Base-by-base conservation (phyloP, 148 eudicot species). In the Chenopodium formosanum region DNA sequence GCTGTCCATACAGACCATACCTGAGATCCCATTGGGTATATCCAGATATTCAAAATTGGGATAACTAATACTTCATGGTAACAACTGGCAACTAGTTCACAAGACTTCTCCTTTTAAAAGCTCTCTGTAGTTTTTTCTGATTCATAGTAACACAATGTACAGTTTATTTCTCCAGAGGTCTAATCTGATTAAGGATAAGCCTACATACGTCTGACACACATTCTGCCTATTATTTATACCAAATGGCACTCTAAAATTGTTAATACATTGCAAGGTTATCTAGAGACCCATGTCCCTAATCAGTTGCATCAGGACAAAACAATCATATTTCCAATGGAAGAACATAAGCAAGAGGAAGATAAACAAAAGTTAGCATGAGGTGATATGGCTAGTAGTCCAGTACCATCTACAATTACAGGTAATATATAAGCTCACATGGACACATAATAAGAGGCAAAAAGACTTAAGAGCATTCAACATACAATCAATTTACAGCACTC, bases 171-270 rank as follows among this genome's bases (percentile, higher is more conserved):
- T 32, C 20, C 10, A 27, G 13, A 25, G 34, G 70, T 25, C 19
- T 27, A 68, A 68, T 68, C 22, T 68, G 72, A 68, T 68, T 68
- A 32, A 68, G 14, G 72, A 68, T 34, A 70, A 70, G 73, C 47
- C 47, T 14, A 16, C 73, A 70, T 37, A 70, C 1, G 23, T 37
- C 29, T 9, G 40, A 32, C 48, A 20, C n/a, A 70, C 37, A 70
- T 12, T 16, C 27, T 68, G 40, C 66, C 66, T 9, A 4, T 12
- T 7, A 31, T 32, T 1, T 19, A 5, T 6, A 68, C 40, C 13
- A 31, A 12, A 31, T 13, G 19, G 14, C 29, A 67, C 31, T 27
- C 16, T 5, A 5, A 20, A 32, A 31, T 5, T 19, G 48, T 40
- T 19, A 34, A 34, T 37, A 72, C 17, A 72, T 11, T 16, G 12